These are phyloP conservation scores for Termitomyces sp. DNA, from an alignment of 768 basidiomycete genomes.

Conservation along the genomic window DNA sequence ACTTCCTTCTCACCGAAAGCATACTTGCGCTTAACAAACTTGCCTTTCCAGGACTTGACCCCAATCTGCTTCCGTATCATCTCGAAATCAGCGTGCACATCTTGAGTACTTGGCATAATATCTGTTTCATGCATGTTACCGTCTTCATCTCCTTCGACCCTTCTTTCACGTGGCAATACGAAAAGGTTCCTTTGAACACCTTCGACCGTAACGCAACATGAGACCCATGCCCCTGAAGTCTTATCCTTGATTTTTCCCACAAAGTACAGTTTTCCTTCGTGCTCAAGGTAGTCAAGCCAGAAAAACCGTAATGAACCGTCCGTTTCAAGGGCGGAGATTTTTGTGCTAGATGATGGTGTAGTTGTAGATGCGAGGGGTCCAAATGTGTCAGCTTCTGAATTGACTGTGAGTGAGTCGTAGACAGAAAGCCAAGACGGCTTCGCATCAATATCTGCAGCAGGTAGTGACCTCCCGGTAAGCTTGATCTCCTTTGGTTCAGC, in stretches of 20 bases:
- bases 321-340: conserved; percentile 63
- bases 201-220: conserved; percentile 82
- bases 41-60: conserved; percentile 74
- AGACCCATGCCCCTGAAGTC: conserved; percentile 61
- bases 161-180: conserved; percentile 71
- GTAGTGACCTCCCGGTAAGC: conserved; percentile 13
- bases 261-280: conserved; percentile 79
- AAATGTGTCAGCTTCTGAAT: conserved; percentile 50
- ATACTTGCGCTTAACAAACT: conserved; percentile 86
- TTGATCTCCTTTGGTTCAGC: conserved; percentile 23
- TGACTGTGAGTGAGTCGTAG: conserved; percentile 64
- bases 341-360: conserved; percentile 30
- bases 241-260: conserved; percentile 90
- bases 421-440: conserved; percentile 68
- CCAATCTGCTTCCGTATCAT: conserved; percentile 63
- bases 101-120: conserved; percentile 58
- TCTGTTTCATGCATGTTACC: conserved; percentile 71
- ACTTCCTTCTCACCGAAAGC: conserved; percentile 86
- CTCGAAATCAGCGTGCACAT: conserved; percentile 84
- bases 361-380: conserved; percentile 38
- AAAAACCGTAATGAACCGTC: conserved; percentile 89
- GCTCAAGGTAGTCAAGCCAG: conserved; percentile 95
- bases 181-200: conserved; percentile 89
- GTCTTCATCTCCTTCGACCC: conserved; percentile 51
- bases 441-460: conserved; percentile 36